Base-by-base conservation (phyloP, 2,329 filamentous ascomycete genomes). In the Calycina herbarum region DNA sequence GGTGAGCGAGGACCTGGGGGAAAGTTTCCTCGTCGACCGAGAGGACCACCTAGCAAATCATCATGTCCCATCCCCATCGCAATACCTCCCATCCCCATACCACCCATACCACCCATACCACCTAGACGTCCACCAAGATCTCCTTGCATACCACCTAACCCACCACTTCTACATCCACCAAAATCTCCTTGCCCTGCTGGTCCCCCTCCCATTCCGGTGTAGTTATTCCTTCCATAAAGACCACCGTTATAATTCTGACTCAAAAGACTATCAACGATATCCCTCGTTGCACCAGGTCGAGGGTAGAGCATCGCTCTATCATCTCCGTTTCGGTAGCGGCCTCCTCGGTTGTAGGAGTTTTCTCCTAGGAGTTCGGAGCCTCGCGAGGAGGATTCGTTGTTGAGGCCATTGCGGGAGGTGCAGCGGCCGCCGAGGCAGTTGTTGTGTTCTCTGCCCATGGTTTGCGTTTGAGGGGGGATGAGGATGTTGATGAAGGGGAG, bases 291-390 rank as follows among this genome's bases (percentile, higher is more conserved):
- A 35, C 59, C 67, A 15, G 63, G 61, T 56, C 67, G 13, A 17
- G 58, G 58, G n/a, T 63, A 58, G 13, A 66, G 54, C 65, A 66
- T 62, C 11, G 63, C 56, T 31, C 38, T 35, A 15, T 67, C 65
- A 20, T 60, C 38, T 5, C 63, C 27, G 61, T 54, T 54, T 60
- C 59, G 10, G 51, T 24, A 20, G 24, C 20, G 3, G 48, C 24
- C 63, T 64, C 61, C 57, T 27, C 66, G 65, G 27, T 60, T 38
- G 20, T 38, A 64, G 5, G 56, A 29, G 40, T 42, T 42, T 24
- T 40, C 58, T 13, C 40, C 61, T 17, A n/a, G 51, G 29, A 57
- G 62, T 58, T 54, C 61, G 38, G 62, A 54, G 62, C 45, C 60
- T 59, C 38, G 58, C 11, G 61, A 45, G 57, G 33, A 15, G 27